phyloP scores from a whole-genome alignment of 805 yeast species.

The Debaryomyces tyrocola region DNA sequence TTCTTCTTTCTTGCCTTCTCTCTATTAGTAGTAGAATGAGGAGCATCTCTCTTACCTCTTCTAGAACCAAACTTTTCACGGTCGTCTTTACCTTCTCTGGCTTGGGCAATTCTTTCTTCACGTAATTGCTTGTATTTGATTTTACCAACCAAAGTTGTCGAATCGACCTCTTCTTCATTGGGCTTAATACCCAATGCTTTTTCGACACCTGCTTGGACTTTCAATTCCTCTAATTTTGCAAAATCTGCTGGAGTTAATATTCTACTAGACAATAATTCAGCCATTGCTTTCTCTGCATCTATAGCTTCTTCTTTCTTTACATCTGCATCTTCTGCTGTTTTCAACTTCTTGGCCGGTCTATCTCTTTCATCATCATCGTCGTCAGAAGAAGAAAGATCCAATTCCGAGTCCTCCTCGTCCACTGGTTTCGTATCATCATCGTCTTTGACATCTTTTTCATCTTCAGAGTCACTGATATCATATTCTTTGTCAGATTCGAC shows the following conservation, averaged over 20 bases:
- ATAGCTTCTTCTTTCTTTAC: slow-evolving; percentile 6
- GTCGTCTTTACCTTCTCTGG: slow-evolving; percentile 89
- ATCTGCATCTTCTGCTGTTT: slow-evolving; percentile 13
- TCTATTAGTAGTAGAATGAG: slow-evolving; percentile 89
- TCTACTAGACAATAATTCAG: slow-evolving; percentile 65
- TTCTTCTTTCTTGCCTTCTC: slow-evolving; percentile 98
- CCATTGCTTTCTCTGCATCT: slow-evolving; percentile 31
- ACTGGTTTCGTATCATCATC: slow-evolving; percentile 36
- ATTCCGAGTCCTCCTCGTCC: slow-evolving; percentile 41
- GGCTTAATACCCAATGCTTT: slow-evolving; percentile 64
- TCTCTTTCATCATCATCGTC: slow-evolving; percentile 24
- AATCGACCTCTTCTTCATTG: slow-evolving; percentile 82
- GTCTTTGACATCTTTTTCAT: slow-evolving; percentile 28
- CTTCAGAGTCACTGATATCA: slow-evolving; percentile 51
- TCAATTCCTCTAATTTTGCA: slow-evolving; percentile 88
- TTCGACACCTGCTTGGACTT: slow-evolving; percentile 81
- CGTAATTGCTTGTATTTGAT: slow-evolving; percentile 79
- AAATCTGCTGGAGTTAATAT: slow-evolving; percentile 97
- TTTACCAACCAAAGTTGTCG: slow-evolving; percentile 72
- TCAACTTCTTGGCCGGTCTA: slow-evolving; percentile 29
- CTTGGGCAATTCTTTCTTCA: slow-evolving; percentile 87
- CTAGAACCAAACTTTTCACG: slow-evolving; percentile 88
- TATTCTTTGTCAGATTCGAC: slow-evolving; percentile 82
- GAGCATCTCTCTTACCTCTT: slow-evolving; percentile 72
- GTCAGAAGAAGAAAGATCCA: slow-evolving; percentile 43